Percentiles rank a stretch among this genome's conserved stretches.
phyloP scores from a whole-genome alignment of 139 green algal species.

The Closterium sp. region DNA sequence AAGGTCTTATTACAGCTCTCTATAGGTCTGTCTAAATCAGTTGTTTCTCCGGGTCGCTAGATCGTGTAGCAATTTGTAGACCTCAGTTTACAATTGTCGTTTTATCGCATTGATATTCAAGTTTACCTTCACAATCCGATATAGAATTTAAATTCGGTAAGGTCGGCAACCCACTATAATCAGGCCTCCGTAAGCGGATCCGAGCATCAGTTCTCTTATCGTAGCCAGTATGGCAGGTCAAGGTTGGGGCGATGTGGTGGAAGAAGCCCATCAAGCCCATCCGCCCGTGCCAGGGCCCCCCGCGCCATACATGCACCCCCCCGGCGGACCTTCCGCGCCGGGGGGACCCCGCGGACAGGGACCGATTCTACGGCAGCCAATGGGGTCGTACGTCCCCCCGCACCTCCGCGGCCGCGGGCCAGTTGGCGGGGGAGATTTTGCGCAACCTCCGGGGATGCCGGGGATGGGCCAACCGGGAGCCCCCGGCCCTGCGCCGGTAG shows the following conservation, averaged over 20 bases:
- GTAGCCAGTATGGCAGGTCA: not conserved
- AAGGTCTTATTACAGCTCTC: not conserved
- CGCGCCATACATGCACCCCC: not conserved
- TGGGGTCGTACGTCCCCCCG: slow-evolving; percentile 68
- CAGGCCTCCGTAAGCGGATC: not conserved
- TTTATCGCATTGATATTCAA: not conserved
- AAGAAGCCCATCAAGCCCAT: not conserved
- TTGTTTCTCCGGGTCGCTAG: not conserved
- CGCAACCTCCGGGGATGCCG: not conserved
- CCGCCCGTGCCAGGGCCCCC: not conserved
- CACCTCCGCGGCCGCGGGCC: slow-evolving; percentile 60
- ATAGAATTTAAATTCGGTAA: not conserved
- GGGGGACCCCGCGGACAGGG: not conserved
- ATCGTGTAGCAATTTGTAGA: not conserved
- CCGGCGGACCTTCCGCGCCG: not conserved
- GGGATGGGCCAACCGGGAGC: not conserved
- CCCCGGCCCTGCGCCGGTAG: not conserved
- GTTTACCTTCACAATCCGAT: not conserved
- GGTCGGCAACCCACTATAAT: not conserved
- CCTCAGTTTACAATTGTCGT: not conserved
- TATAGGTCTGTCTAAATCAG: not conserved
- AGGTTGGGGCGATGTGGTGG: not conserved
- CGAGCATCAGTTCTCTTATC: not conserved
- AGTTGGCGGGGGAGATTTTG: slow-evolving; percentile 5
- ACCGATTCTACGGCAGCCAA: not conserved